phyloP scores from a whole-genome alignment of 2,329 filamentous ascomycete genomes.

The Cadophora sp. region DNA sequence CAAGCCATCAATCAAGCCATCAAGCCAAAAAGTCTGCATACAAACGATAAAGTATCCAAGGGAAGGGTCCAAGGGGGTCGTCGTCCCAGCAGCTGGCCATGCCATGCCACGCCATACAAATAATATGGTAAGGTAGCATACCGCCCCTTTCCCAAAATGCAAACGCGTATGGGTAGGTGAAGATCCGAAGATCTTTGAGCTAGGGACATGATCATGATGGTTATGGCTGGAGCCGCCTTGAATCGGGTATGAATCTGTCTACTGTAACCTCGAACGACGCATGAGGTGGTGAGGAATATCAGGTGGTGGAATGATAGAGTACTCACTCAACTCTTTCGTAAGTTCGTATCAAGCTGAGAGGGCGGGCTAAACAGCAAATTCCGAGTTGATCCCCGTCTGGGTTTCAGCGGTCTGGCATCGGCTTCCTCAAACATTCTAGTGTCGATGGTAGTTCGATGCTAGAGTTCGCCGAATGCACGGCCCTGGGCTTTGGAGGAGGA shows the following conservation, averaged over 20 bases:
- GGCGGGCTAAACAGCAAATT: too few relatives aligned
- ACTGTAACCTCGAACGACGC: too few relatives aligned
- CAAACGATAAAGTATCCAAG: background rate
- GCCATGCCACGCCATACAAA: background rate
- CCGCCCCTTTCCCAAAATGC: background rate
- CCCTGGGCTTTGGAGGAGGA: background rate
- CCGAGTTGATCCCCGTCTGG: too few relatives aligned
- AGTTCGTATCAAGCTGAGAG: too few relatives aligned
- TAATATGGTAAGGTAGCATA: background rate
- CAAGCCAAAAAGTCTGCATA: background rate
- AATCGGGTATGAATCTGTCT: too few relatives aligned
- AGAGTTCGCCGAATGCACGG: slow-evolving; percentile 3
- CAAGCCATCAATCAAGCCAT: background rate
- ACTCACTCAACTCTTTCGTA: too few relatives aligned
- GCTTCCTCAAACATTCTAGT: slow-evolving; percentile 13
- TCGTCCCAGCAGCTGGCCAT: background rate
- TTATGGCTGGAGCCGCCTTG: too few relatives aligned
- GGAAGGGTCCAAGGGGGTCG: too few relatives aligned
- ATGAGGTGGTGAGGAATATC: too few relatives aligned
- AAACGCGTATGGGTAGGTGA: background rate
- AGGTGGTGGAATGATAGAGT: too few relatives aligned
- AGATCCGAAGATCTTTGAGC: slow-evolving; percentile 4
- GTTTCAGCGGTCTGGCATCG: background rate
- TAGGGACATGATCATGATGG: background rate
- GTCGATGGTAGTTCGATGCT: slow-evolving; percentile 6